phyloP scores from a whole-genome alignment of 2,329 filamentous ascomycete genomes.

The Xylaria multiplex region DNA sequence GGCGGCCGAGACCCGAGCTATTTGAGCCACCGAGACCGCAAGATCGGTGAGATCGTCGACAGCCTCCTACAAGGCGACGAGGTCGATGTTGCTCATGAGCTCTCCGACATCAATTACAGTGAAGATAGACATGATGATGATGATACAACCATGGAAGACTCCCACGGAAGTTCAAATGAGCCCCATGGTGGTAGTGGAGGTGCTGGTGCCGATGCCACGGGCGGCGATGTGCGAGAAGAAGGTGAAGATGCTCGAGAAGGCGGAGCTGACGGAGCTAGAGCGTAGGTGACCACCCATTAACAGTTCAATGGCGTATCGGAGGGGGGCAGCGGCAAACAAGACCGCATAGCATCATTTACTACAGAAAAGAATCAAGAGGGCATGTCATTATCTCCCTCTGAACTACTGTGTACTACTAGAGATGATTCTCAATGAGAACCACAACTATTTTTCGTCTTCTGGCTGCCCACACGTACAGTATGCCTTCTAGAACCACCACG shows the following conservation, averaged over 20 bases:
- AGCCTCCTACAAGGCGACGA: constrained; percentile 87
- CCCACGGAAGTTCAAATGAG: constrained; percentile 69
- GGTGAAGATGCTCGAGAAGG: constrained; percentile 89
- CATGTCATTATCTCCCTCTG: constrained; percentile 26
- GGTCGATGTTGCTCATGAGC: constrained; percentile 78
- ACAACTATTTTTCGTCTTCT: constrained; percentile 22
- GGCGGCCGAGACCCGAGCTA: constrained; percentile 73
- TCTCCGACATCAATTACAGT: constrained; percentile 69
- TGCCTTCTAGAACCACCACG: constrained; percentile 39
- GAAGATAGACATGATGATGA: constrained; percentile 66
- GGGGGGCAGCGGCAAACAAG: constrained; percentile 32
- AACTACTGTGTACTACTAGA: constrained; percentile 46
- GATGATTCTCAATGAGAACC: constrained; percentile 44
- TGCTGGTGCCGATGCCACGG: constrained; percentile 86
- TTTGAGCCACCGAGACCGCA: constrained; percentile 86
- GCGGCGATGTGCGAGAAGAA: constrained; percentile 90
- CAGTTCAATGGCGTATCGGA: constrained; percentile 46
- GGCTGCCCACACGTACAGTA: constrained; percentile 29
- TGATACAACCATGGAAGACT: constrained; percentile 83
- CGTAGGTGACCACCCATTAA: constrained; percentile 79
- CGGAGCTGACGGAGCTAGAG: constrained; percentile 96
- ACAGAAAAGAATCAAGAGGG: constrained; percentile 24
- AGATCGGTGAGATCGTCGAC: constrained; percentile 89
- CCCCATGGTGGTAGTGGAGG: constrained; percentile 75
- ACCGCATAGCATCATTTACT: constrained; percentile 36